phyloP scores from a whole-genome alignment of 805 yeast species.

The Yamadazyma endophytica region DNA sequence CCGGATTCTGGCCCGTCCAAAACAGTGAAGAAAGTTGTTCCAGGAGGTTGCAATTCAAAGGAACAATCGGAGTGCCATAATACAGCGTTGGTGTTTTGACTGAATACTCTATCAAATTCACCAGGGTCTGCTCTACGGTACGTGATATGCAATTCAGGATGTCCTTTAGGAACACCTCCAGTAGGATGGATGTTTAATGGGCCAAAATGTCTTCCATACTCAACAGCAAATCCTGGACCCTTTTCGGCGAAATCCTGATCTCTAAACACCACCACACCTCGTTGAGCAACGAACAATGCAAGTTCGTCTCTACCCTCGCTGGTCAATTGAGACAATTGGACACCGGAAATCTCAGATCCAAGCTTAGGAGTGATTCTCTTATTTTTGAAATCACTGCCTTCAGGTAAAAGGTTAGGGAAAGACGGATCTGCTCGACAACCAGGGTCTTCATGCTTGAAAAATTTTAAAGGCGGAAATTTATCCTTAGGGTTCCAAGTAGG shows the following conservation, averaged over 20 bases:
- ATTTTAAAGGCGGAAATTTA: conserved; percentile 46
- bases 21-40: conserved; percentile 32
- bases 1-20: conserved; percentile 36
- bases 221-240: conserved; percentile 28
- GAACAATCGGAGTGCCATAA: conserved; percentile 36
- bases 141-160: conserved; percentile 27
- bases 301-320: conserved; percentile 61
- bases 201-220: conserved; percentile 32
- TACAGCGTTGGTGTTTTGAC: conserved; percentile 22
- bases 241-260: conserved; percentile 55
- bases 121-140: conserved; percentile 18
- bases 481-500: conserved; percentile 35
- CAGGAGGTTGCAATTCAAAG: conserved; percentile 40
- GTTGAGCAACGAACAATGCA: conserved; percentile 60
- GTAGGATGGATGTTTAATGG: conserved; percentile 46
- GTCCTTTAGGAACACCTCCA: conserved; percentile 30
- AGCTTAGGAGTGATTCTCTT: conserved; percentile 59
- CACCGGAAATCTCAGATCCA: conserved; percentile 61
- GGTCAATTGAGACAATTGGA: conserved; percentile 53
- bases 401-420: conserved; percentile 46
- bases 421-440: conserved; percentile 56
- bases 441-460: conserved; percentile 54
- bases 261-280: conserved; percentile 64
- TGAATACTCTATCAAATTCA: conserved; percentile 10
- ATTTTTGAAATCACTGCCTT: conserved; percentile 19